Base-by-base conservation (phyloP, 2,329 filamentous ascomycete genomes). In the Talaromyces sp. region DNA sequence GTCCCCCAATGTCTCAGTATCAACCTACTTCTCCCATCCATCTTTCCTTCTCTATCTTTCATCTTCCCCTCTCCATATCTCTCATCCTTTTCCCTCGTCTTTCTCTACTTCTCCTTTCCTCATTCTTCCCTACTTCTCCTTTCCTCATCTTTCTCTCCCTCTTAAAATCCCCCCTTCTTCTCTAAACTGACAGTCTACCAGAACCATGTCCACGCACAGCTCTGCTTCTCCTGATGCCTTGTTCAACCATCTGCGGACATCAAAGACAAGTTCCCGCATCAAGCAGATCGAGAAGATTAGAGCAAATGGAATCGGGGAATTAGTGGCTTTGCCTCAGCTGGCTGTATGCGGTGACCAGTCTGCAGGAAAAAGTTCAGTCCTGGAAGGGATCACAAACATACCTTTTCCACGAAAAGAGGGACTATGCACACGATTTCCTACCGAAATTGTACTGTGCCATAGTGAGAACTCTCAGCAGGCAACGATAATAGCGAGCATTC, bases 401-500 rank as follows among this genome's bases (percentile, higher is more conserved):
- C 28, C 41, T 6, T 56, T 56, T 36, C 43, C 54, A 13, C 43
- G 33, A 11, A 11, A 50, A 15, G 25, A 33, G 1, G 43, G 43
- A 3, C 54, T 56, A 15, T 56, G 54, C 21, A 56, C 54, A 9
- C 36, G 43, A n/a, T 56, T 56, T 22, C n/a, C 54, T 13, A 56
- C 54, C 1, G 31, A 56, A 11, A 50, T 56, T 3, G 40, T 50
- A 5, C 15, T 50, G 5, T 19, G 54, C n/a, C 25, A 48, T 6
- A 19, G n/a, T 6, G 40, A 43, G 40, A 25, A 21, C 2, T 22
- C 19, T 40, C 37, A 41, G 40, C 21, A 25, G 15, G 22, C 21
- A 6, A 43, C 40, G 11, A 43, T 43, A 25, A 43, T 13, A 8
- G 39, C 39, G 11, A 41, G 39, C 5, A 41, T 41, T 22, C 39